Base-by-base conservation (phyloP, 2,329 filamentous ascomycete genomes). In the Phialophora macrospora region DNA sequence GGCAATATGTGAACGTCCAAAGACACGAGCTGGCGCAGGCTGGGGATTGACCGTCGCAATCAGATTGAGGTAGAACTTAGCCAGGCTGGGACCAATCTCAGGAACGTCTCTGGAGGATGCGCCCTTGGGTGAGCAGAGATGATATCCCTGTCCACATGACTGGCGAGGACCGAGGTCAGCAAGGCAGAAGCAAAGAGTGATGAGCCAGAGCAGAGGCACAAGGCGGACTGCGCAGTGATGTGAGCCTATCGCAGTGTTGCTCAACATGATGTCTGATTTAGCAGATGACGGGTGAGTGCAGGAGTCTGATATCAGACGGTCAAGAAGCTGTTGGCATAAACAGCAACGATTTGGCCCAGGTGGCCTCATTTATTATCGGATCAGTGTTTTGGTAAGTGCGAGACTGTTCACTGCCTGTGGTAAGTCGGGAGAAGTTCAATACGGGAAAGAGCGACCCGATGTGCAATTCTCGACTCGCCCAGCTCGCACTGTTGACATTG, bases 71-170 rank as follows among this genome's bases (percentile, higher is more conserved):
- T 75, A 77, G 34, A 78, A 71, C 46, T 70, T 68, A 46, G 68
- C 64, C 64, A 78, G 74, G 6, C 71, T 73, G 9, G 70, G 55
- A 55, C 73, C 72, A 51, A 78, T 74, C 34, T 71, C 69, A 20
- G 75, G 75, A 17, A 71, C 64, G 24, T 64, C 69, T 2, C 62
- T 58, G 12, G 64, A 70, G 34, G 71, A 73, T 20, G 74, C 73
- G 20, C 75, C 75, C 3, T 68, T 14, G 0, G 77, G 75, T 32
- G 73, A 67, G 68, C 77, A 78, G 57, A 76, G 60, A 20, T 70
- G 70, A 65, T 75, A 77, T 14, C 71, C 72, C 54, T 60, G 38
- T 41, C 62, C 55, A 64, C 75, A 77, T 54, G 66, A 58, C 60
- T 68, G 68, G 62, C 65, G 62, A 44, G 49, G 20, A 59, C 24